Conservation (phyloP, 2,329 filamentous ascomycete species). For the Aspergillus sergii region DNA sequence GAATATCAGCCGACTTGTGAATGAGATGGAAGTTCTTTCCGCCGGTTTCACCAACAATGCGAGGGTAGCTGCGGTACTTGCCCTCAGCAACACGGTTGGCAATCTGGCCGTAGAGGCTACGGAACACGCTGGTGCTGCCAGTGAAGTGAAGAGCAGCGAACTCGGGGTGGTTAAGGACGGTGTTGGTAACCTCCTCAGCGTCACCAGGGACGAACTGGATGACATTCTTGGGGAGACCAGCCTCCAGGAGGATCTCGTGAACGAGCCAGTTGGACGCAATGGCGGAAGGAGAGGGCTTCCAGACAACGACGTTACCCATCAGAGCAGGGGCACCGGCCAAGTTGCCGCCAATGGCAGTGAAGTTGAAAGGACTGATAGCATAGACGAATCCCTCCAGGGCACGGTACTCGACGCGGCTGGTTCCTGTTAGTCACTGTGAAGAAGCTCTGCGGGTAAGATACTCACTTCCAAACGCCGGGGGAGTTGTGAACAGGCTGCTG, state of each 20-base stretch:
- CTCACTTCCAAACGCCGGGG: slow-evolving; percentile 80
- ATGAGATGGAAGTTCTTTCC: slow-evolving; percentile 93
- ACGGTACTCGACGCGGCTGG: slow-evolving; percentile 76
- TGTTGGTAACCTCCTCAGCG: slow-evolving; percentile 78
- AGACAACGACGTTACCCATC: slow-evolving; percentile 91
- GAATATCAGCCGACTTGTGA: slow-evolving; percentile 74
- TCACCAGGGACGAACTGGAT: slow-evolving; percentile 94
- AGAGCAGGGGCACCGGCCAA: slow-evolving; percentile 79
- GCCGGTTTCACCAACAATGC: slow-evolving; percentile 87
- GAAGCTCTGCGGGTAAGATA: neutral
- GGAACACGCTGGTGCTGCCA: slow-evolving; percentile 89
- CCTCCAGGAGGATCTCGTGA: slow-evolving; percentile 87
- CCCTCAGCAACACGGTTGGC: slow-evolving; percentile 78
- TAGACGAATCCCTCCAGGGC: slow-evolving; percentile 95
- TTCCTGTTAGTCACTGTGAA: slow-evolving; percentile 5
- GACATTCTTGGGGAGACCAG: slow-evolving; percentile 83
- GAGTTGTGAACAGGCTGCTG: slow-evolving; percentile 85
- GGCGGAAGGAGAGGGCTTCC: slow-evolving; percentile 91
- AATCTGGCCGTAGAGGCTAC: slow-evolving; percentile 83
- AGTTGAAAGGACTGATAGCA: slow-evolving; percentile 93
- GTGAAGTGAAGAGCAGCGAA: slow-evolving; percentile 96
- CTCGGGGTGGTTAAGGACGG: slow-evolving; percentile 73
- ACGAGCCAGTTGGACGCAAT: slow-evolving; percentile 90
- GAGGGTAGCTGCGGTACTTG: slow-evolving; percentile 81
- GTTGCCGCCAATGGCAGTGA: slow-evolving; percentile 92